These are phyloP conservation scores for Cercospora berteroae DNA, from an alignment of 2,329 filamentous ascomycete species.

Conservation along the genomic window DNA sequence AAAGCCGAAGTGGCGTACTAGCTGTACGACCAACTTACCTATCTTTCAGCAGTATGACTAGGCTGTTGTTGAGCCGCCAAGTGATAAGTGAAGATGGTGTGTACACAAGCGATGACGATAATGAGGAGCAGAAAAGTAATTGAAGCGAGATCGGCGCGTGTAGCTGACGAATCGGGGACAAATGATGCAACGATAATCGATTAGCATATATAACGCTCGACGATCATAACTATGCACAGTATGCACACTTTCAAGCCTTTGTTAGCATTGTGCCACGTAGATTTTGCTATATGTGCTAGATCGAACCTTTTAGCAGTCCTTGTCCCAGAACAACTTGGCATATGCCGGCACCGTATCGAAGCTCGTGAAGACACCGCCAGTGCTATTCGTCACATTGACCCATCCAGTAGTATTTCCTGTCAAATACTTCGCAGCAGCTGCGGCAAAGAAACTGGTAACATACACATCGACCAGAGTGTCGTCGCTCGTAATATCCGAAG, in stretches of 20 bases:
- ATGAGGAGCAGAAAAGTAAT: not conserved
- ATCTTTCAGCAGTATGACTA: not conserved
- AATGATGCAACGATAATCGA: not conserved
- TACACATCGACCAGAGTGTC: conserved; percentile 25
- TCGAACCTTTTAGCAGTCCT: conserved; percentile 19
- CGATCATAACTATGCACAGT: not conserved
- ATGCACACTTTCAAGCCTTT: not conserved
- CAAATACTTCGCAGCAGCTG: conserved; percentile 22
- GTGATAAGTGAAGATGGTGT: not conserved
- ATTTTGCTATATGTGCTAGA: not conserved
- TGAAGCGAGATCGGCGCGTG: not conserved
- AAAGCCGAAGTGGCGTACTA: not conserved
- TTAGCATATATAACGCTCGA: not conserved
- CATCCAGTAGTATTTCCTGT: conserved; percentile 22
- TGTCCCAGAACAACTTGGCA: conserved; percentile 23
- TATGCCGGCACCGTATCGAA: conserved; percentile 23
- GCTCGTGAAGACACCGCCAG: conserved; percentile 20
- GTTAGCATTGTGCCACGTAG: not conserved
- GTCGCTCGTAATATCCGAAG: conserved; percentile 22
- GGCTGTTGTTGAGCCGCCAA: not conserved
- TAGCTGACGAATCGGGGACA: not conserved
- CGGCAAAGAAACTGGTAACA: conserved; percentile 23
- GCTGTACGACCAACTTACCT: not conserved
- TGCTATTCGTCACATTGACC: conserved; percentile 25
- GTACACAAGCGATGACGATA: not conserved